A percentile compares a stretch with the other conserved stretches of the same genome.
These are phyloP conservation scores for Camellia granthamiana DNA, from an alignment of 148 eudicot genomes.

Conservation along the genomic window DNA sequence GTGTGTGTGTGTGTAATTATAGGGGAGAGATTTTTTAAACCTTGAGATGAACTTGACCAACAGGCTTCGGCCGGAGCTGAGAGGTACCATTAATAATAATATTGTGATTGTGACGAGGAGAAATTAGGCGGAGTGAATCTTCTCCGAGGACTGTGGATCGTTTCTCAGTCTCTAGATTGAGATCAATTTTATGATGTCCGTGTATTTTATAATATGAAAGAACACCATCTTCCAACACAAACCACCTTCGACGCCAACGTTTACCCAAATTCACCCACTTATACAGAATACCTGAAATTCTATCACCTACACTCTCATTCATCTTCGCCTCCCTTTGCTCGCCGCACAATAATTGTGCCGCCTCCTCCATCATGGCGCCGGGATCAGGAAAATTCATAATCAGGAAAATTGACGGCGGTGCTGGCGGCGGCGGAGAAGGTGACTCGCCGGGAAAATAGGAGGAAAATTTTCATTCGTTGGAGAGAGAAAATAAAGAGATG, in stretches of 20 bases:
- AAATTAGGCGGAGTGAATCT: slow-evolving; percentile 52
- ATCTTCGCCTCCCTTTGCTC: slow-evolving; percentile 48
- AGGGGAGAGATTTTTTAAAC: slow-evolving; percentile 23
- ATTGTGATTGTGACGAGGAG: slow-evolving; percentile 10
- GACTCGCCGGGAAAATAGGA: slow-evolving; percentile 14
- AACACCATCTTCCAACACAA: slow-evolving; percentile 83
- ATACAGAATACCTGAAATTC: slow-evolving; percentile 61
- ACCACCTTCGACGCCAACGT: slow-evolving; percentile 91
- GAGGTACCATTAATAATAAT: slow-evolving; percentile 7
- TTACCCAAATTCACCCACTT: slow-evolving; percentile 95
- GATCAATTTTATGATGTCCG: slow-evolving; percentile 64
- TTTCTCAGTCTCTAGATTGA: slow-evolving; percentile 44
- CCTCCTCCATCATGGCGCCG: slow-evolving; percentile 1
- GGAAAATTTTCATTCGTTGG: slow-evolving; percentile 11
- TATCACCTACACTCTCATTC: slow-evolving; percentile 63
- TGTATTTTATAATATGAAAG: slow-evolving; percentile 76
- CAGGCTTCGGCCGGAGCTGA: slow-evolving; percentile 39
- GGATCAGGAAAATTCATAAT: slow-evolving; percentile 28
- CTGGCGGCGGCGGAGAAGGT: not conserved
- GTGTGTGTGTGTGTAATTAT: not conserved
- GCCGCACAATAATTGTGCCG: slow-evolving; percentile 20
- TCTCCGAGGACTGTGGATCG: slow-evolving; percentile 72
- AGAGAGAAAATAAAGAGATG: not conserved
- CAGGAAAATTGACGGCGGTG: not conserved
- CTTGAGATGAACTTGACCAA: slow-evolving; percentile 93